These are phyloP conservation scores for Acer yangbiense DNA, from an alignment of 345 rosid genomes.

Conservation along the genomic window DNA sequence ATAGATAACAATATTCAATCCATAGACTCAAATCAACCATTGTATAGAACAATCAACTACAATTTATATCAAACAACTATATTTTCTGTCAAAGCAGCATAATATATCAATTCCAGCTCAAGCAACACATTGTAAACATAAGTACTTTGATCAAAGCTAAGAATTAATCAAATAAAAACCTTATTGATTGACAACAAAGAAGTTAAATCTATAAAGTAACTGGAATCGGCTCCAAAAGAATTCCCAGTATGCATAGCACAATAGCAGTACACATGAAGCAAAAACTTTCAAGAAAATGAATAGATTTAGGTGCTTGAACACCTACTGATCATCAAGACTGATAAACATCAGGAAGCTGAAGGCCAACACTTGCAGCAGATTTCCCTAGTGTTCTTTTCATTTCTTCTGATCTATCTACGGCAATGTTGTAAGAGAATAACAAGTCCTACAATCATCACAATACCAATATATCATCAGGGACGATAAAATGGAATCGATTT, in stretches of 20 bases:
- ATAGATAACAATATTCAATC: too few species aligned
- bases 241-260: not conserved
- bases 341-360: constrained; percentile 82
- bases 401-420: constrained; percentile 82
- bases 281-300: constrained; percentile 2
- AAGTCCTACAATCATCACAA: constrained; percentile 59
- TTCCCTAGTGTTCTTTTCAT: constrained; percentile 70
- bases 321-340: constrained; percentile 44
- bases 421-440: constrained; percentile 87
- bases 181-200: not conserved
- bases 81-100: not conserved
- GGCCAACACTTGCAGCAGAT: constrained; percentile 95
- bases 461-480: not conserved
- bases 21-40: too few species aligned
- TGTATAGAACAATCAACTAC: not conserved
- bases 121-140: not conserved
- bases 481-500: not conserved
- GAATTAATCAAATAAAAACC: not conserved
- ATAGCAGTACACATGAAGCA: not conserved
- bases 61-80: not conserved
- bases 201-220: not conserved
- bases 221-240: not conserved
- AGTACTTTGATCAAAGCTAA: not conserved
- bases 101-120: not conserved
- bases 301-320: constrained; percentile 1